Evolutionary conservation across 2,329 filamentous ascomycete species (phyloP).

Genomic region (Sarocladium brachiariae): DNA sequence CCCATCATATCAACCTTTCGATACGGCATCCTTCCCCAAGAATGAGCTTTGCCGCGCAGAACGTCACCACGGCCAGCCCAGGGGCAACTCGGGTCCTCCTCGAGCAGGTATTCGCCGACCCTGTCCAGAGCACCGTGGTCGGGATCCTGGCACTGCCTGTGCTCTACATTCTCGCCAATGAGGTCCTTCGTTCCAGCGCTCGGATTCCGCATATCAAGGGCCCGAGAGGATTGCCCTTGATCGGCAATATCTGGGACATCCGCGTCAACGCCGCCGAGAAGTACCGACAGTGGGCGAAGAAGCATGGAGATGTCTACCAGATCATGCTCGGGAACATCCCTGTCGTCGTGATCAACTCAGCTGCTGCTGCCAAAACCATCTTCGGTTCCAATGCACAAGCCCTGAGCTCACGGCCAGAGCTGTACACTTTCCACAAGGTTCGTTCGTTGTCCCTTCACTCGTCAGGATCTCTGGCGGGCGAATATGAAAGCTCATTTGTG

Average conservation of each 20-base stretch:
- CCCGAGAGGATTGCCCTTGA: conserved; percentile 42
- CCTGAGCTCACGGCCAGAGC: conserved; percentile 47
- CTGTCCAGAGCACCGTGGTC: conserved; percentile 16
- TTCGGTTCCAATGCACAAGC: conserved; percentile 48
- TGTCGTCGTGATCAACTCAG: conserved; percentile 49
- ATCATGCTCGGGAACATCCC: conserved; percentile 51
- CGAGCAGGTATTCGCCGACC: background rate
- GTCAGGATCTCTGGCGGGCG: background rate
- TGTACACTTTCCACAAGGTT: conserved; percentile 54
- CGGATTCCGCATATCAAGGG: conserved; percentile 40
- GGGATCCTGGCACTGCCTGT: conserved; percentile 25
- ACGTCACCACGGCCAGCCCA: conserved; percentile 10
- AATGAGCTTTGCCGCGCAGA: conserved; percentile 12
- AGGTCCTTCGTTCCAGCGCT: conserved; percentile 36
- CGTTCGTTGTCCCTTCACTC: background rate
- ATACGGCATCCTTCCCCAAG: no score
- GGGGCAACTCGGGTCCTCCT: background rate
- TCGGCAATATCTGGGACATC: conserved; percentile 50
- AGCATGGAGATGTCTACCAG: conserved; percentile 45
- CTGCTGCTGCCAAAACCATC: conserved; percentile 40
- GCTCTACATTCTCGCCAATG: conserved; percentile 41
- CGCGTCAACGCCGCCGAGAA: conserved; percentile 48
- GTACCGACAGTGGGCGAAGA: conserved; percentile 47
- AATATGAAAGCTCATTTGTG: background rate
- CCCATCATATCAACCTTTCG: no score